Percentiles rank a stretch among this genome's conserved stretches.
Conservation (phyloP, 225 moss, liverwort and hornwort genomes). For the Asterella californica region DNA sequence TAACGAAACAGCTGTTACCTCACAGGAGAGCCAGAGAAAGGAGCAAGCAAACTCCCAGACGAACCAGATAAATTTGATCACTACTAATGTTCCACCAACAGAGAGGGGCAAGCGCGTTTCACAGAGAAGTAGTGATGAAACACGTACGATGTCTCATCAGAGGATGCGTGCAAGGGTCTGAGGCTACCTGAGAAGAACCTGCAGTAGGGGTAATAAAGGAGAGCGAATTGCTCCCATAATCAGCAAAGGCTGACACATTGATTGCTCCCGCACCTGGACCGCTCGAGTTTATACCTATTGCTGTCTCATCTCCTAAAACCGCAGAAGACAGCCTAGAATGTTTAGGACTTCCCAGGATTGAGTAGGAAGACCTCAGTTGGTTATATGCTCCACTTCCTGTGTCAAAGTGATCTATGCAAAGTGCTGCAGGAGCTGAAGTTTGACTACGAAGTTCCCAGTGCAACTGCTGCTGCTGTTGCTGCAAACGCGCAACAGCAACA, state of each 20-base stretch:
- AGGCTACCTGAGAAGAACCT: constrained; percentile 40
- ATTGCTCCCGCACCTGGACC: constrained; percentile 12
- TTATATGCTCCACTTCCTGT: constrained; percentile 34
- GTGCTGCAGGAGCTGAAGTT: constrained; percentile 35
- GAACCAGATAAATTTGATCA: too few relatives aligned
- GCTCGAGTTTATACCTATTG: constrained; percentile 23
- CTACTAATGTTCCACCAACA: not conserved
- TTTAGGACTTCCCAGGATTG: constrained; percentile 78
- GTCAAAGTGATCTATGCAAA: constrained; percentile 75
- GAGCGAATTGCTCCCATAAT: constrained; percentile 27
- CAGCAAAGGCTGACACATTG: constrained; percentile 25
- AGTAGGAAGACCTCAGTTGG: constrained; percentile 49
- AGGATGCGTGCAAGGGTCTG: not conserved
- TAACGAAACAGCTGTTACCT: too few relatives aligned
- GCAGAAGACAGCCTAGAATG: constrained; percentile 65
- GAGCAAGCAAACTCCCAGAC: not conserved
- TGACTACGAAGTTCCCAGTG: constrained; percentile 59
- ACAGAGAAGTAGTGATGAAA: not conserved
- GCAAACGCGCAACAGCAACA: constrained; percentile 53
- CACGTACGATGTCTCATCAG: not conserved
- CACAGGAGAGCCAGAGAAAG: too few relatives aligned
- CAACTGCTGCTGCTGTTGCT: constrained; percentile 58
- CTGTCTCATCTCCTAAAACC: constrained; percentile 48
- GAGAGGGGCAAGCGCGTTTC: not conserved
- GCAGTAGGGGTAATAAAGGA: constrained; percentile 69